Evolutionary conservation across 805 yeast genomes (phyloP), one percentile per base, ranked within the genome.

Genomic region (Yarrowia hollandica): DNA sequence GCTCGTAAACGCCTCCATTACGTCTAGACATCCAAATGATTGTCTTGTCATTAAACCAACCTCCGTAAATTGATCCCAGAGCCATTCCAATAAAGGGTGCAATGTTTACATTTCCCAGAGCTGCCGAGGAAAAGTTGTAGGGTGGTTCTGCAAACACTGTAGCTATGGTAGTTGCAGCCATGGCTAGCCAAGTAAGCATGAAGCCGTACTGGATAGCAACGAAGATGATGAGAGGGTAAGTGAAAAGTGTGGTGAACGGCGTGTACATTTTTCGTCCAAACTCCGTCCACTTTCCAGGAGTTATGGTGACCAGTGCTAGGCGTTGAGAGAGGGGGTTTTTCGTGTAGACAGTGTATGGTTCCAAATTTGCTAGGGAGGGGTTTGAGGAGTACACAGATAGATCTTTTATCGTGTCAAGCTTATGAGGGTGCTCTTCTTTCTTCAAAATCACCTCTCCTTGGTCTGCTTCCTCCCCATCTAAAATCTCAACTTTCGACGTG

Each of bases 1-100:
- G 63, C 34, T 62, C 64, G 14, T 46, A 39, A 5, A 55, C 39
- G 8, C 65, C 65, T 14, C 44, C 44, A 28, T 62, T 63, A 21
- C 60, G 42, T 34, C 34, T 25, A 3, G 62, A 34, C 55, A 61
- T 33, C 59, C 60, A 34, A 6, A 61, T n/a, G 16, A 59, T 52
- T 15, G 54, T 59, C 56, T 52, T 48, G 48, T 61, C 63, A 31
- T 54, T 42, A 11, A 59, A 19, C 25, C 34, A 28, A 11, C 63
- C 63, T 10, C 63, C 63, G 18, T 42, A 34, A 1, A 61, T 21
- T 0, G 59, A 33, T 6, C 63, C 63, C 15, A 50, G 28, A n/a
- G 54, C 35, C 28, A 59, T 59, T 14, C 63, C 63, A 2, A 61
- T 23, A 11, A 61, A 59, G 14, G 63, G 58, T 2, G 59, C 41